Base-by-base conservation (phyloP, 208 protist genomes). In the Trypanosoma lewisi region DNA sequence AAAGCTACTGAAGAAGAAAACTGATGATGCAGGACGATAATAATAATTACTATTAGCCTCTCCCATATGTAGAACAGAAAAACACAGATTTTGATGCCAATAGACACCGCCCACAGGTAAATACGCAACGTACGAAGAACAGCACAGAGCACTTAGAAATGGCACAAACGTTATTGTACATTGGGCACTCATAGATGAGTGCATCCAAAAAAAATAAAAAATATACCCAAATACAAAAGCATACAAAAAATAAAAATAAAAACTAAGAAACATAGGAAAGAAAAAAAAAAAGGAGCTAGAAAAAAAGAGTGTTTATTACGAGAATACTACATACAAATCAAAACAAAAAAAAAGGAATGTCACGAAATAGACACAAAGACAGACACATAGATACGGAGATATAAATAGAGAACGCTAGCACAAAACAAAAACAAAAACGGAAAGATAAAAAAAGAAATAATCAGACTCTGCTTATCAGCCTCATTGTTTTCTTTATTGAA, bases 371-470 rank as follows among this genome's bases (percentile, higher is more conserved):
- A 44, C 4, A 44, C 39, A 44, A 44, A 44, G 4, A 44, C n/a
- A n/a, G n/a, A n/a, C 37, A 42, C 37, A 42, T 14, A 42, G 12
- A 28, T 19, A 51, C 14, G n/a, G n/a, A n/a, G n/a, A n/a, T n/a
- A n/a, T n/a, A n/a, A n/a, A n/a, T n/a, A n/a, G n/a, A n/a, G n/a
- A n/a, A n/a, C n/a, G n/a, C n/a, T n/a, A n/a, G n/a, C n/a, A 8
- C 14, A 51, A 30, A 51, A 51, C 17, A 23, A 23, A 51, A 51
- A 51, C 21, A 51, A 23, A 28, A 51, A 57, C 11, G n/a, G 37
- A 61, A 50, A 51, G 53, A 33, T 2, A 63, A n/a, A 27, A 39
- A 53, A 47, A 47, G 7, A 47, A 21, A 47, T 21, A 47, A 47
- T 5, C 4, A 47, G 42, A n/a, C 7, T 19, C n/a, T 47, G 16